Evolutionary conservation across 352 stramenopile genomes (phyloP).

Genomic region (Saprolegnia diclina): DNA sequence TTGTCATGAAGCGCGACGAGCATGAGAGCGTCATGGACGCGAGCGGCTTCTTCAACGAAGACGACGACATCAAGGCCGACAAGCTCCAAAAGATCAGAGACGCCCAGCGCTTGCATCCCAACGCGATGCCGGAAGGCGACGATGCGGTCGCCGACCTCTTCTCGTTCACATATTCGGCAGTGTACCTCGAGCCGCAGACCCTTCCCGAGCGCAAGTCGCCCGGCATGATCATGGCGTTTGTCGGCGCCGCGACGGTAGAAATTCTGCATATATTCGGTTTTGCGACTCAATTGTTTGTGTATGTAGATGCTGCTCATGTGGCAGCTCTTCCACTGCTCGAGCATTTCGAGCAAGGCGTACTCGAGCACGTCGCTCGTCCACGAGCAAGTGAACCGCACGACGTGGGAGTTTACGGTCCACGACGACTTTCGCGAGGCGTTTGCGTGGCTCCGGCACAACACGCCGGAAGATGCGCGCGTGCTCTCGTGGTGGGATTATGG

Average conservation of each 20-base stretch:
- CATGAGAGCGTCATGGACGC: conserved; percentile 1
- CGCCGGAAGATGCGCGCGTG: conserved; percentile 55
- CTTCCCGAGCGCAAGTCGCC: conserved; percentile 22
- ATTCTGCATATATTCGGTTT: conserved; percentile 1
- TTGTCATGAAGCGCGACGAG: conserved; percentile 24
- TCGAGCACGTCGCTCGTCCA: conserved; percentile 76
- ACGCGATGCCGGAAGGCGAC: neutral
- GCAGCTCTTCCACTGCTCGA: conserved; percentile 53
- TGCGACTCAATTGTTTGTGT: conserved; percentile 6
- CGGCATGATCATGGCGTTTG: conserved; percentile 36
- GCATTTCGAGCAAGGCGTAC: conserved; percentile 63
- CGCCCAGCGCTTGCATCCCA: neutral
- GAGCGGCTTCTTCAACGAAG: conserved; percentile 11
- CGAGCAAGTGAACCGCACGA: conserved; percentile 50
- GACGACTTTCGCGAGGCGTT: conserved; percentile 84
- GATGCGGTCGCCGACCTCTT: conserved; percentile 19
- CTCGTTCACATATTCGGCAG: neutral
- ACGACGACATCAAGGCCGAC: conserved; percentile 6
- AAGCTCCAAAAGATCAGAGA: conserved; percentile 14
- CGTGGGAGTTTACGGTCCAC: conserved; percentile 37
- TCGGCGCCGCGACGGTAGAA: conserved; percentile 52
- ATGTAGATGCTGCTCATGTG: conserved; percentile 57
- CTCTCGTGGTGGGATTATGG: conserved; percentile 85
- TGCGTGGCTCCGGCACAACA: conserved; percentile 73
- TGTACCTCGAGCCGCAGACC: conserved; percentile 2